Evolutionary conservation across 2,329 filamentous ascomycete species (phyloP).

Genomic region (Trichothecium roseum): DNA sequence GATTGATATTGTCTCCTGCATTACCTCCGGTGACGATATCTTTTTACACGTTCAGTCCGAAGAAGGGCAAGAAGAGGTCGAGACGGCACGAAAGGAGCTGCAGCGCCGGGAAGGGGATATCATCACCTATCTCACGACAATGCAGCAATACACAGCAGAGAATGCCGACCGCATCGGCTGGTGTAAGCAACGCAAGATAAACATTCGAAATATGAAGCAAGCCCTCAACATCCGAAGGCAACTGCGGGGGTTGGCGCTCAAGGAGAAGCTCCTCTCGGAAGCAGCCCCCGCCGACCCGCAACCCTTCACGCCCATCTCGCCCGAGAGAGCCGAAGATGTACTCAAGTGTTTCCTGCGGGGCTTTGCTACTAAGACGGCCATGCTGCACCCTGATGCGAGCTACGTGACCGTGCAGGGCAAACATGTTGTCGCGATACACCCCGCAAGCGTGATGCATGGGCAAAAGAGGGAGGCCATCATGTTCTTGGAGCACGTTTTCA

Average conservation of each 20-base stretch:
- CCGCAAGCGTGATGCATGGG: conserved; percentile 51
- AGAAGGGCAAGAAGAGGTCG: conserved; percentile 42
- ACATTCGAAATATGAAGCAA: conserved; percentile 50
- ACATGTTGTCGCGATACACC: conserved; percentile 51
- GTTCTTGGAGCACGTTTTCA: conserved; percentile 59
- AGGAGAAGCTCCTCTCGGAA: conserved; percentile 37
- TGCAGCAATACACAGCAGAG: conserved; percentile 50
- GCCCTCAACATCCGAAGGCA: conserved; percentile 53
- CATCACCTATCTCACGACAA: conserved; percentile 52
- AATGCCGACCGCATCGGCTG: conserved; percentile 43
- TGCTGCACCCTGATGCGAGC: conserved; percentile 48
- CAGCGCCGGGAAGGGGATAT: conserved; percentile 53
- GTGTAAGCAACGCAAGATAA: conserved; percentile 48
- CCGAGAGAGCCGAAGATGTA: conserved; percentile 42
- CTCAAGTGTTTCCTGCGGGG: conserved; percentile 53
- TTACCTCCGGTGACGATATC: conserved; percentile 53
- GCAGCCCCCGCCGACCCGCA: conserved; percentile 40
- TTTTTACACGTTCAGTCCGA: conserved; percentile 50
- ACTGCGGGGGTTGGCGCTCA: conserved; percentile 44
- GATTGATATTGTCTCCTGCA: conserved; percentile 69
- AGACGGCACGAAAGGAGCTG: conserved; percentile 44
- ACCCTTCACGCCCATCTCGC: conserved; percentile 42
- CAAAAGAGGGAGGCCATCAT: conserved; percentile 57
- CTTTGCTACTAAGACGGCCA: conserved; percentile 50
- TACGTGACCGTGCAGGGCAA: conserved; percentile 51